These are phyloP conservation scores for Grifola frondosa DNA, from an alignment of 1,284 basidiomycete genomes.

Conservation along the genomic window DNA sequence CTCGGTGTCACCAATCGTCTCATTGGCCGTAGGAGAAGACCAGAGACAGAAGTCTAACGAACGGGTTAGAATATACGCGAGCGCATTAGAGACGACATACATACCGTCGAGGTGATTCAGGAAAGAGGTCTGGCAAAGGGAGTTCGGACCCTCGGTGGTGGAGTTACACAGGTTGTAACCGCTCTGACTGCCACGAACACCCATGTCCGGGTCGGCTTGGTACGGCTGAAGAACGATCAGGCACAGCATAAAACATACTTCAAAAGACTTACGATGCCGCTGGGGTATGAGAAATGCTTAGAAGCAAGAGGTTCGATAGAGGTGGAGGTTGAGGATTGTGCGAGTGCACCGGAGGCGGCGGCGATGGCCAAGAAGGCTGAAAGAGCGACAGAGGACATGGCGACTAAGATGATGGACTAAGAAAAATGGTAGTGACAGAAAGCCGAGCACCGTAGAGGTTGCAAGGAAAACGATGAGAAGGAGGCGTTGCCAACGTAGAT, in stretches of 20 bases:
- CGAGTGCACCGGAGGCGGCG: slow-evolving; percentile 33
- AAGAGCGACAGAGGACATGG: slow-evolving; percentile 47
- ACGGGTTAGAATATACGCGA: neutral
- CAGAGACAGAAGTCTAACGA: slow-evolving; percentile 62
- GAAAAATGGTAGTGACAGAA: slow-evolving; percentile 12
- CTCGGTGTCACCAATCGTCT: slow-evolving; percentile 65
- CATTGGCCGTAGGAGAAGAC: slow-evolving; percentile 46
- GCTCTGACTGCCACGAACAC: slow-evolving; percentile 54
- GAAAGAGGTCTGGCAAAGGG: slow-evolving; percentile 64
- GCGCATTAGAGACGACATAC: slow-evolving; percentile 7
- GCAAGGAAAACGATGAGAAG: slow-evolving; percentile 14
- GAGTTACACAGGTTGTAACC: slow-evolving; percentile 75
- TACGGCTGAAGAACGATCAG: slow-evolving; percentile 44
- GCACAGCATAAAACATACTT: neutral
- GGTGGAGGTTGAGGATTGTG: slow-evolving; percentile 30
- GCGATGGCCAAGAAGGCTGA: slow-evolving; percentile 40
- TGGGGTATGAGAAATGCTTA: slow-evolving; percentile 52
- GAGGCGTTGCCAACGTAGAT: slow-evolving; percentile 7
- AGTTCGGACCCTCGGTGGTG: slow-evolving; percentile 59
- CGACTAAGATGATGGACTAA: slow-evolving; percentile 4
- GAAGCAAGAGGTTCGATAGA: slow-evolving; percentile 46
- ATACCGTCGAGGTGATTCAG: slow-evolving; percentile 53
- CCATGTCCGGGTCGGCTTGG: slow-evolving; percentile 48
- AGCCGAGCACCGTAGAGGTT: too few relatives aligned
- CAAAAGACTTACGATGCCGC: slow-evolving; percentile 42